Conservation (phyloP, 2,329 filamentous ascomycete genomes). For the Didymella exigua region DNA sequence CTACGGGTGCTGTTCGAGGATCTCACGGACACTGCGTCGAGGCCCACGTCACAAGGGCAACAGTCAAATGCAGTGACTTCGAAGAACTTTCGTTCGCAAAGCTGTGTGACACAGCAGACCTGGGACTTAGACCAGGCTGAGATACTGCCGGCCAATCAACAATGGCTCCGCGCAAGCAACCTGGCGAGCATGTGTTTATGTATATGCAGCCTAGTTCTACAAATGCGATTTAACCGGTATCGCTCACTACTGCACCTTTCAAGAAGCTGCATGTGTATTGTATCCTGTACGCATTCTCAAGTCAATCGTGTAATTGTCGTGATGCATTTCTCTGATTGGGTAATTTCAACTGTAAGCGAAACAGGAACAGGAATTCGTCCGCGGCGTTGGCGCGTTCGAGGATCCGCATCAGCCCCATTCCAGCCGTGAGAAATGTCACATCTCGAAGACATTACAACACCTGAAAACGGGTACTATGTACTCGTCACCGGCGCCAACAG, state of each 20-base stretch:
- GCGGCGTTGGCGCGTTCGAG: slow-evolving; percentile 1
- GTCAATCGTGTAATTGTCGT: not conserved
- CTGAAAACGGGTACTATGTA: slow-evolving; percentile 56
- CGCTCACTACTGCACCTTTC: not conserved
- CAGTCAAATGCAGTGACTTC: not conserved
- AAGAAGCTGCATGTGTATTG: not conserved
- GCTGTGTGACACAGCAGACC: not conserved
- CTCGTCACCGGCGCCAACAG: slow-evolving; percentile 87
- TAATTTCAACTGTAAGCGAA: slow-evolving; percentile 10
- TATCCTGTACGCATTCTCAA: not conserved
- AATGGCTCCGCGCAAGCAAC: too few relatives aligned
- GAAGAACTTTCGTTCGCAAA: not conserved
- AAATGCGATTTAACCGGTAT: not conserved
- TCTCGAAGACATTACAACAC: slow-evolving; percentile 30
- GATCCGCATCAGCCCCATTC: slow-evolving; percentile 9
- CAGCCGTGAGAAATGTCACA: slow-evolving; percentile 23
- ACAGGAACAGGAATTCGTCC: slow-evolving; percentile 19
- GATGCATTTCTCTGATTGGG: slow-evolving; percentile 20
- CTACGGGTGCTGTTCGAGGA: not conserved
- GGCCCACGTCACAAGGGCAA: not conserved
- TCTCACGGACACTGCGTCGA: not conserved
- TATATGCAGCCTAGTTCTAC: not conserved
- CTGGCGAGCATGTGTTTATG: not conserved
- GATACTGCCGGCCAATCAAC: not conserved
- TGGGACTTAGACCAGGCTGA: not conserved